Evolutionary conservation across 192 early-diverging fungal genomes (phyloP), one percentile per base, ranked within the genome.

Genomic region (Powellomyces hirtus): DNA sequence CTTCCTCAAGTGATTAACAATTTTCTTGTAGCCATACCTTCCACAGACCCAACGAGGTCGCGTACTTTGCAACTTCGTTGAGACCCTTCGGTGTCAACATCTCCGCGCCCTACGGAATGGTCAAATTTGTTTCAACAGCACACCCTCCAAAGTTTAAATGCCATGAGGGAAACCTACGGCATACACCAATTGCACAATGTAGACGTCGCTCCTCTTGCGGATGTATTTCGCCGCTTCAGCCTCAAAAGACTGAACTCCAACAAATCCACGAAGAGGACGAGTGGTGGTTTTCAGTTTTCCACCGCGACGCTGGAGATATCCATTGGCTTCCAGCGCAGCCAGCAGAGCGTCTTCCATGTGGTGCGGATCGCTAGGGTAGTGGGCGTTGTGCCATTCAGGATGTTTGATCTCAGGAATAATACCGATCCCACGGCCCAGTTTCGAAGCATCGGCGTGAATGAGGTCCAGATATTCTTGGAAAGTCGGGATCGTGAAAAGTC

Each of bases 391-490:
- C 62, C 62, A 64, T 0, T 4, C 26, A 13, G 45, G 44, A 50
- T 64, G 40, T 36, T 64, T 64, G 42, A 64, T 16, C 6, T 64
- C 62, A 4, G 62, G 62, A 7, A 64, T 13, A 14, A 64, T 46
- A 1, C 62, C 62, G 20, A 64, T 22, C 24, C 18, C 62, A 7
- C 62, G 45, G 5, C 46, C 62, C 2, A 22, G 5, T 31, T 31
- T 16, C 27, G 13, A 16, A 18, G 62, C 26, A 22, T 64, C 62
- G 24, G 6, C 44, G 24, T 22, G 13, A 18, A 64, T 33, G 30
- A 64, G 49, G 34, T 64, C 46, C 10, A 64, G 33, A 29, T 49
- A 64, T 36, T 64, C 62, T 50, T 44, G 33, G 18, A 64, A 64
- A 0, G 62, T 64, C 45, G 62, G 62, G 22, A 64, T 64, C 26